Evolutionary conservation across 495 filamentous ascomycete species (phyloP), one percentile per base, ranked within the genome.

Genomic region (Daldinia caldariorum): DNA sequence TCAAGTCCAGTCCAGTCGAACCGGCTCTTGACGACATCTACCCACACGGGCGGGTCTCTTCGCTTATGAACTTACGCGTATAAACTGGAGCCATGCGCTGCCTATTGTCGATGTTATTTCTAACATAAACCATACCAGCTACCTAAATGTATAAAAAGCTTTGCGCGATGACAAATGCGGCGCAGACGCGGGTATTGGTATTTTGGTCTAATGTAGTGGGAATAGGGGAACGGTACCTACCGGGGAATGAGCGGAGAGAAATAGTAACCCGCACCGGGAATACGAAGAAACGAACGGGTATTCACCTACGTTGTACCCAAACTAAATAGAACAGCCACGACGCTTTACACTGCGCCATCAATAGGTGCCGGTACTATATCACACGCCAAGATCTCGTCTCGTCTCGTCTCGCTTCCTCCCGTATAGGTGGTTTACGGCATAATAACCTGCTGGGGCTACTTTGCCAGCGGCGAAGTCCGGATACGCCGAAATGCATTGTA

Each of bases 361-460:
- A 9, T 47, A 47, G 43, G 43, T 16, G 18, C 43, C 8, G 16
- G 43, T 22, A 8, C 16, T 43, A 18, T 22, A 45, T 45, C 9
- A 10, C 41, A 45, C 41, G 41, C 41, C 41, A 20, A 45, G n/a
- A n/a, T 45, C 41, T 45, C n/a, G n/a, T 45, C 34, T 35, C 34
- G 34, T 7, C 34, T 35, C 34, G 26, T 26, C 26, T 26, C 1
- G 26, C 26, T 26, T 26, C 26, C 26, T 26, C 26, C 26, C 26
- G 26, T 26, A 35, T 35, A 10, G n/a, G n/a, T n/a, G n/a, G 41
- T 18, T 20, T 20, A 20, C 0, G 3, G 3, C 16, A 16, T 6
- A n/a, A 8, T 20, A 20, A 8, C 3, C 41, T 45, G 4, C 43
- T 47, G 16, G 16, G 16, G 43, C 18, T 47, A 22, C 43, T 47